Percentiles rank a stretch among this genome's conserved stretches.
phyloP scores from a whole-genome alignment of 1,139 yeast genomes.

The Sugiyamaella xylanicola region DNA sequence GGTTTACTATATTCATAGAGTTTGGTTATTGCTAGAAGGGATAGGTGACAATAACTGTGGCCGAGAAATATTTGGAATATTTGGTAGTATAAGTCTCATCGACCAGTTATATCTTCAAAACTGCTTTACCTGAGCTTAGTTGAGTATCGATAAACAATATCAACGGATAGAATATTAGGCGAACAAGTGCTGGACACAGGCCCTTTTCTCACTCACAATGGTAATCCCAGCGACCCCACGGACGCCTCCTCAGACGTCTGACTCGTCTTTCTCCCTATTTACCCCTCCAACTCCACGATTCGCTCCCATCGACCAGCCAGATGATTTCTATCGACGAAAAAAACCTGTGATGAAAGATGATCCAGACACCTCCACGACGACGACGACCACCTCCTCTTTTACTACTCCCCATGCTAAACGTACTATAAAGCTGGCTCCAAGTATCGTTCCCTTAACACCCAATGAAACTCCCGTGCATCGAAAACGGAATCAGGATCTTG shows the following conservation, averaged over 20 bases:
- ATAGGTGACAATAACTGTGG: too few species aligned
- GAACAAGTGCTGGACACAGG: too few species aligned
- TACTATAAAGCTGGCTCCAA: constrained; percentile 7
- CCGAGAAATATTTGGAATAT: too few species aligned
- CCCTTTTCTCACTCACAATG: constrained; percentile 11
- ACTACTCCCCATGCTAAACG: constrained; percentile 7
- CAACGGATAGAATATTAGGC: too few species aligned
- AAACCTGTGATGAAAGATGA: constrained; percentile 5
- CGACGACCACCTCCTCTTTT: background rate
- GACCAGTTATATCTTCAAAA: too few species aligned
- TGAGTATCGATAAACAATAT: too few species aligned
- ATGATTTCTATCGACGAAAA: constrained; percentile 27
- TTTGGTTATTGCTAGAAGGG: too few species aligned
- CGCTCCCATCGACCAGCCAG: constrained; percentile 43
- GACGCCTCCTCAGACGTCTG: constrained; percentile 38
- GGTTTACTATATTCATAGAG: too few species aligned
- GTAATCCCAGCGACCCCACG: constrained; percentile 28
- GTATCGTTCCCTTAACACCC: constrained; percentile 31
- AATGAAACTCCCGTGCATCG: constrained; percentile 34
- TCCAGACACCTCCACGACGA: constrained; percentile 3
- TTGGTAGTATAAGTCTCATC: too few species aligned
- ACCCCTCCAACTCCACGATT: constrained; percentile 44
- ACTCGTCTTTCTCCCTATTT: constrained; percentile 28
- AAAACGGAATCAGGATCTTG: constrained; percentile 28
- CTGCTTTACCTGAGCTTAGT: too few species aligned